Evolutionary conservation across 2,329 filamentous ascomycete species (phyloP), one percentile per base, ranked within the genome.

Genomic region (Beauveria pseudobassiana): DNA sequence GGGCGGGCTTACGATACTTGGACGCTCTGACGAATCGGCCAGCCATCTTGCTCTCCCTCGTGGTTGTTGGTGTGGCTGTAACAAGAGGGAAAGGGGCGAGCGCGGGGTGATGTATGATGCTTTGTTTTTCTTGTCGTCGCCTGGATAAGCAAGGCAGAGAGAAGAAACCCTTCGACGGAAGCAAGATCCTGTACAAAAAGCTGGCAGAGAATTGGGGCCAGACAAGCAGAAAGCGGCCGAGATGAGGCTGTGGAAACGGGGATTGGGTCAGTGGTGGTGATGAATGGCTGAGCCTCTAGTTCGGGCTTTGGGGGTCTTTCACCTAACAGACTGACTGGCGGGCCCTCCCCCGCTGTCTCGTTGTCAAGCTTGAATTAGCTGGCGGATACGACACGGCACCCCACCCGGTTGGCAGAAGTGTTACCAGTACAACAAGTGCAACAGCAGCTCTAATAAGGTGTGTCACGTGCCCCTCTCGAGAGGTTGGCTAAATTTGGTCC

Each of bases 11-110:
- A 87, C 85, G 84, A 77, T 86, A 87, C 72, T 87, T 87, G 74
- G 85, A 87, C 75, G 84, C 81, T 76, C 85, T 81, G 74, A 87
- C 85, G 73, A 87, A 87, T 73, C 85, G 83, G 73, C 82, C 82
- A 72, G 83, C 77, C 83, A 86, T 86, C 69, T 52, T 58, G 55
- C 52, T 50, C 22, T 38, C 59, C 45, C 51, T 50, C 22, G 51
- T 51, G 18, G 8, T 45, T 59, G 34, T 59, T 30, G 42, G 52
- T 58, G 40, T 56, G n/a, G 18, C 18, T 18, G 16, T 49, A 49
- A 28, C 22, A 40, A 45, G 20, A 58, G 16, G n/a, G 56, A 12
- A 7, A 30, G 38, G 24, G n/a, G 30, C 8, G 24, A 43, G 8
- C n/a, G 18, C n/a, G 38, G 38, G 14, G 34, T 24, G 8, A 16